These are phyloP conservation scores for Phytophthora fragariaefolia DNA, from an alignment of 352 stramenopile species.

Conservation along the genomic window DNA sequence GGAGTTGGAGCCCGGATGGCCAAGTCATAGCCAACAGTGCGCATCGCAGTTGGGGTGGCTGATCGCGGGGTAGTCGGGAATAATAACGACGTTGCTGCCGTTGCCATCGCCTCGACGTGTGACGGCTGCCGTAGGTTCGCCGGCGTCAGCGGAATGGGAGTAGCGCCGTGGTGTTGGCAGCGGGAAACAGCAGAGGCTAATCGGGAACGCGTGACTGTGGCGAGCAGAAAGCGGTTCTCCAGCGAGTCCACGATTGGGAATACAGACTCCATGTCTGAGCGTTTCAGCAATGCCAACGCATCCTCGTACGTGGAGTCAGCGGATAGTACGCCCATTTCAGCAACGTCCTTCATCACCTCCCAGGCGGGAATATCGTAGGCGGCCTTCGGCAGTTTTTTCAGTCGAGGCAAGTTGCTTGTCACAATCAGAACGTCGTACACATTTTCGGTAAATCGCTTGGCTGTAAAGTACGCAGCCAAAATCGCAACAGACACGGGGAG, in stretches of 20 bases:
- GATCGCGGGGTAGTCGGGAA: conserved; percentile 34
- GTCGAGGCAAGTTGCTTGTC: conserved; percentile 74
- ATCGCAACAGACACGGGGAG: conserved; percentile 90
- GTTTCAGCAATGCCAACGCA: conserved; percentile 53
- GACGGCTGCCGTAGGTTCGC: conserved; percentile 14
- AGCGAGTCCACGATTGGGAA: conserved; percentile 80
- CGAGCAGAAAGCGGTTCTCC: conserved; percentile 66
- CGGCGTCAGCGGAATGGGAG: conserved; percentile 23
- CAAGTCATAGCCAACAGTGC: conserved; percentile 16
- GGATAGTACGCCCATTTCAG: conserved; percentile 66
- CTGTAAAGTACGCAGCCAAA: conserved; percentile 91
- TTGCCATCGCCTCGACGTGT: conserved; percentile 5
- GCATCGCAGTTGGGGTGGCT: conserved; percentile 22
- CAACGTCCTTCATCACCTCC: conserved; percentile 86
- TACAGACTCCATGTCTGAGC: conserved; percentile 60
- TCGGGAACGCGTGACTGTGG: conserved; percentile 67
- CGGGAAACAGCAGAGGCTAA: conserved; percentile 64
- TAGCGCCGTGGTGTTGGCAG: conserved; percentile 44
- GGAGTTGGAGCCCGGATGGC: conserved; percentile 12
- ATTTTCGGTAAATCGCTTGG: conserved; percentile 91
- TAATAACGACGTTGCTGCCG: conserved; percentile 38
- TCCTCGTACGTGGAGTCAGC: conserved; percentile 78
- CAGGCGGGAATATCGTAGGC: conserved; percentile 85
- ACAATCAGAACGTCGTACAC: conserved; percentile 92
- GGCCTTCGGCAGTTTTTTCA: conserved; percentile 86